These are phyloP conservation scores for Coprinopsis sp. DNA, from an alignment of 768 basidiomycete genomes.

Conservation along the genomic window DNA sequence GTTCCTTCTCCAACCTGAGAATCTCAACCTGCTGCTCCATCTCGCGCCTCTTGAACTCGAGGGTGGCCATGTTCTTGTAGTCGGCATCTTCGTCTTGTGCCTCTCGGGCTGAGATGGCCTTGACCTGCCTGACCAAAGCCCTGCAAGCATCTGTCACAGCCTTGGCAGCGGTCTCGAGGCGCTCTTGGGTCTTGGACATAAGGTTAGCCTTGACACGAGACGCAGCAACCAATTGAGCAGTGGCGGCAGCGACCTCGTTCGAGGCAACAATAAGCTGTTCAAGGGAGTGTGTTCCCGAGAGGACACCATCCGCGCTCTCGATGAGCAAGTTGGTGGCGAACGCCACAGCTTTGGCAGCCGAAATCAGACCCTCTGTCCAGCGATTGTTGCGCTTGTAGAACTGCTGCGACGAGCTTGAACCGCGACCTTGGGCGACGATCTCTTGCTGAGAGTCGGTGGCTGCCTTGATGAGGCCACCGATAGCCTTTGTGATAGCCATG, in stretches of 20 bases:
- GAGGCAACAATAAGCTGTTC: conserved; percentile 99
- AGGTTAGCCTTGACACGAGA: conserved; percentile 97
- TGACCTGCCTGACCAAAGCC: conserved; percentile 94
- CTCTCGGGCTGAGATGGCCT: conserved; percentile 86
- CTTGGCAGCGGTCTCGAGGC: conserved; percentile 92
- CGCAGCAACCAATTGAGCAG: conserved; percentile 97
- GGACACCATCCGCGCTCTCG: conserved; percentile 95
- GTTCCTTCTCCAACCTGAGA: conserved; percentile 90
- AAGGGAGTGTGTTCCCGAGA: conserved; percentile 92
- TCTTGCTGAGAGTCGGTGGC: conserved; percentile 98
- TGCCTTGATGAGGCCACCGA: conserved; percentile 89
- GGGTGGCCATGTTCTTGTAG: conserved; percentile 87
- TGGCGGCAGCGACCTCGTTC: conserved; percentile 95
- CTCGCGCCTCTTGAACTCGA: conserved; percentile 96
- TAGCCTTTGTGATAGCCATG: conserved; percentile 93
- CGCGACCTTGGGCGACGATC: conserved; percentile 93
- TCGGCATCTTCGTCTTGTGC: conserved; percentile 74
- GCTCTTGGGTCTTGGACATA: conserved; percentile 98
- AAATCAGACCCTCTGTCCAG: conserved; percentile 99
- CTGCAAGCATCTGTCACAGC: conserved; percentile 97
- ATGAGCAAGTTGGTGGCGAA: conserved; percentile 94
- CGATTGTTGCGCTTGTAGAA: conserved; percentile 99
- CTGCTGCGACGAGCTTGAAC: conserved; percentile 87
- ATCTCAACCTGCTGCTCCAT: conserved; percentile 99
- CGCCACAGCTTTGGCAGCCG: conserved; percentile 95